Conservation (phyloP, 2,329 filamentous ascomycete species). For the Exutisphaerella laricina region DNA sequence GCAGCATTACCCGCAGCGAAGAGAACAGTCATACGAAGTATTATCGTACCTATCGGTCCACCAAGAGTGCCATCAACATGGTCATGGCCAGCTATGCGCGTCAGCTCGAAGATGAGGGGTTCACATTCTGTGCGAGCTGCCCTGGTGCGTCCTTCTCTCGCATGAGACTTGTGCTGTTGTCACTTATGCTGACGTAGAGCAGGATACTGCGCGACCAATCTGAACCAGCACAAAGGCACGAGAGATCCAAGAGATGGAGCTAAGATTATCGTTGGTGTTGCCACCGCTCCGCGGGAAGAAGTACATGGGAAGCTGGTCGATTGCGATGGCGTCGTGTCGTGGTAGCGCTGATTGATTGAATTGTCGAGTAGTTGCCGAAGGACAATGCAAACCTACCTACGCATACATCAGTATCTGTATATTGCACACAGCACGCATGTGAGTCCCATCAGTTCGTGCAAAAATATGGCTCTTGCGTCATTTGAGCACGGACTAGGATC, state of each 20-base stretch:
- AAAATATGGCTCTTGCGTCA: too few species aligned
- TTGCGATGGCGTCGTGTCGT: constrained; percentile 24
- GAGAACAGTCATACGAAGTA: constrained; percentile 8
- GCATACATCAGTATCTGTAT: too few species aligned
- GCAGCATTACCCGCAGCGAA: background rate
- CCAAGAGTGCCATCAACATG: constrained; percentile 30
- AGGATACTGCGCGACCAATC: constrained; percentile 24
- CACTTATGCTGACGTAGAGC: too few species aligned
- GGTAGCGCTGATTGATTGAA: too few species aligned
- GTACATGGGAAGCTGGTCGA: constrained; percentile 24
- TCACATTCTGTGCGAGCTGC: constrained; percentile 21
- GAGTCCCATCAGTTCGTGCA: too few species aligned
- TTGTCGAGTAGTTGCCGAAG: too few species aligned
- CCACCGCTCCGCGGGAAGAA: constrained; percentile 21
- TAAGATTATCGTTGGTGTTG: constrained; percentile 23
- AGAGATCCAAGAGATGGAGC: constrained; percentile 30
- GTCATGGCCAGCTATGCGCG: constrained; percentile 22
- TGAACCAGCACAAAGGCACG: constrained; percentile 23
- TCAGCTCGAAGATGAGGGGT: constrained; percentile 23
- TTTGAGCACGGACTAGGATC: too few species aligned
- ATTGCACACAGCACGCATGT: too few species aligned
- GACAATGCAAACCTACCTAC: too few species aligned
- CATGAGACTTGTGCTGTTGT: too few species aligned
- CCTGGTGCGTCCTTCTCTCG: too few species aligned
- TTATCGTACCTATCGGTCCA: constrained; percentile 21